Conservation (phyloP, 176 grass and related monocot genomes). For the Pharus latifolius region DNA sequence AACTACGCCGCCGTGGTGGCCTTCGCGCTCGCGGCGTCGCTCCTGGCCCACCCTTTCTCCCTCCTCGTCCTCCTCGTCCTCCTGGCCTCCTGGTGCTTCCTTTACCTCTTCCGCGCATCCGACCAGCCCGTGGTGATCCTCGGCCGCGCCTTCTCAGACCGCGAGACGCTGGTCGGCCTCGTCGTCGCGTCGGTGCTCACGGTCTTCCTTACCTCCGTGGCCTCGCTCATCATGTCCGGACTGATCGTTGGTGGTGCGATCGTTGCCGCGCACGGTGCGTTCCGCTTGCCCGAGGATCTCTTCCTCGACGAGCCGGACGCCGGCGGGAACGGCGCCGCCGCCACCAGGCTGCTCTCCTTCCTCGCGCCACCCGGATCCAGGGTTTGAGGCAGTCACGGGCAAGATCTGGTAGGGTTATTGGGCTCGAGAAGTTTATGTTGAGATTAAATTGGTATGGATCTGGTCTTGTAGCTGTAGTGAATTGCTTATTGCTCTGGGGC, state of each 20-base stretch:
- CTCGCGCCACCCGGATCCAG: slow-evolving; percentile 40
- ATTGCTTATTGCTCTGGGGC: background rate
- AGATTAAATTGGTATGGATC: slow-evolving; percentile 4
- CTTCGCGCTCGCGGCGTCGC: slow-evolving; percentile 56
- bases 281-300: slow-evolving; percentile 71
- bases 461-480: background rate
- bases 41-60: slow-evolving; percentile 72
- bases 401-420: slow-evolving; percentile 11
- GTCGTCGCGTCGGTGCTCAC: slow-evolving; percentile 52
- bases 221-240: slow-evolving; percentile 80
- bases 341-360: slow-evolving; percentile 62
- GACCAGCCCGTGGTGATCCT: slow-evolving; percentile 87
- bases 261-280: slow-evolving; percentile 61
- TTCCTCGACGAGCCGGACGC: slow-evolving; percentile 69
- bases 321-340: slow-evolving; percentile 21
- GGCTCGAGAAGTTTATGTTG: background rate
- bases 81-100: slow-evolving; percentile 80
- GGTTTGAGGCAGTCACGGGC: slow-evolving; percentile 8
- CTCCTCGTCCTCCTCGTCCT: slow-evolving; percentile 55
- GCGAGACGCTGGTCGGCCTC: slow-evolving; percentile 74
- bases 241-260: slow-evolving; percentile 50
- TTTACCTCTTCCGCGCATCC: slow-evolving; percentile 74
- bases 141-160: slow-evolving; percentile 78
- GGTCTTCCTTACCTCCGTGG: slow-evolving; percentile 80
- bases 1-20: slow-evolving; percentile 87